A percentile compares a stretch with the other conserved stretches of the same genome.
Conservation (phyloP, 495 filamentous ascomycete species). For the Aspergillus steynii region DNA sequence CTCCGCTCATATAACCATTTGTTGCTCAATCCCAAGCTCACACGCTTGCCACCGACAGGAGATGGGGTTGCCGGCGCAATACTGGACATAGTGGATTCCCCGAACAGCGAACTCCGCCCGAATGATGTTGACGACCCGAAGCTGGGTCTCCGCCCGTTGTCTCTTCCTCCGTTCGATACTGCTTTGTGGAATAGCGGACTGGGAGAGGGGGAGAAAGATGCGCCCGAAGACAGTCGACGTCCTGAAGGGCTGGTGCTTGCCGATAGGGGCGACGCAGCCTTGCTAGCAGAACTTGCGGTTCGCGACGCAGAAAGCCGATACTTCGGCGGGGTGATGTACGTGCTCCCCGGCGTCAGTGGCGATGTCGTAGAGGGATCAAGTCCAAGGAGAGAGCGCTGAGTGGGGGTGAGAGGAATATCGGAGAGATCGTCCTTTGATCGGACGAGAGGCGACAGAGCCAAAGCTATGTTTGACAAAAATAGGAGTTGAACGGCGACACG, state of each 20-base stretch:
- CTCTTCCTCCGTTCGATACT: slow-evolving; percentile 48
- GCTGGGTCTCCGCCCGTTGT: slow-evolving; percentile 59
- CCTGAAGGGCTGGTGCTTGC: slow-evolving; percentile 43
- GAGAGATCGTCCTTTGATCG: slow-evolving; percentile 70
- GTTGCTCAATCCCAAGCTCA: slow-evolving; percentile 74
- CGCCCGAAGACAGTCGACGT: slow-evolving; percentile 35
- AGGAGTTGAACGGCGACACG: slow-evolving; percentile 56
- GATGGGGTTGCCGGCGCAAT: slow-evolving; percentile 16
- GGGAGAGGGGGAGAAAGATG: slow-evolving; percentile 51
- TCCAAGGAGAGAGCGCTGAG: slow-evolving; percentile 81
- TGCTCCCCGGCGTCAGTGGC: slow-evolving; percentile 63
- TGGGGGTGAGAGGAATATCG: slow-evolving; percentile 89
- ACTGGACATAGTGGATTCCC: slow-evolving; percentile 40
- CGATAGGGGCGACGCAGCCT: slow-evolving; percentile 54
- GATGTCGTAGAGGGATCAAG: slow-evolving; percentile 65
- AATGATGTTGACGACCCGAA: slow-evolving; percentile 51
- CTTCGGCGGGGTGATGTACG: slow-evolving; percentile 81
- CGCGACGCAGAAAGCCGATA: slow-evolving; percentile 77
- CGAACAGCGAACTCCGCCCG: slow-evolving; percentile 49
- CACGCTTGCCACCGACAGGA: slow-evolving; percentile 59
- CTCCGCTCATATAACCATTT: slow-evolving; percentile 90
- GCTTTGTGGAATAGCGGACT: slow-evolving; percentile 75
- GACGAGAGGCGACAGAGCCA: slow-evolving; percentile 68
- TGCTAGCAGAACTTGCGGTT: slow-evolving; percentile 50
- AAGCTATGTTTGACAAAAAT: slow-evolving; percentile 63